phyloP scores from a whole-genome alignment of 352 stramenopile species.

The Pythium dissimile region DNA sequence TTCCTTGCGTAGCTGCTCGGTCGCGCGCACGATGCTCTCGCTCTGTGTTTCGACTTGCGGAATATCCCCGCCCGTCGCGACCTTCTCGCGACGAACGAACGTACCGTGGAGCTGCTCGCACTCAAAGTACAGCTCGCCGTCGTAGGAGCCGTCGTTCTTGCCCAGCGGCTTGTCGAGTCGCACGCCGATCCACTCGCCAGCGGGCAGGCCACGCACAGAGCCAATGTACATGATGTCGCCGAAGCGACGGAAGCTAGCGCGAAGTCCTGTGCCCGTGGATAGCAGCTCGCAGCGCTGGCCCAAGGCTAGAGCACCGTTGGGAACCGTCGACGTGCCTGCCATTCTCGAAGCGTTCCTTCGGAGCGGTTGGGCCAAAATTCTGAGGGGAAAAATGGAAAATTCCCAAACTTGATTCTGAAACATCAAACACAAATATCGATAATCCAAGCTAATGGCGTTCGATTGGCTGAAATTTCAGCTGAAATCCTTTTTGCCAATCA shows the following conservation, averaged over 20 bases:
- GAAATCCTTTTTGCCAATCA: conserved; percentile 9
- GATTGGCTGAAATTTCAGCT: background rate
- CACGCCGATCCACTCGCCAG: conserved; percentile 68
- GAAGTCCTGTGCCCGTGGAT: conserved; percentile 31
- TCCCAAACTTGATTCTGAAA: background rate
- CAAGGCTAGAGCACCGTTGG: conserved; percentile 12
- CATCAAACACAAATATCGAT: no score
- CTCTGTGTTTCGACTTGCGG: conserved; percentile 44
- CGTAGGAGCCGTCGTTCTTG: conserved; percentile 62
- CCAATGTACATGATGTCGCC: conserved; percentile 70
- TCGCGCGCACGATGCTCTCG: conserved; percentile 46
- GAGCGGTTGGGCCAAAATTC: conserved; percentile 1
- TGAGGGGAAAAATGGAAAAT: background rate
- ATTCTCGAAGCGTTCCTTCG: background rate
- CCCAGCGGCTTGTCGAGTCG: conserved; percentile 70
- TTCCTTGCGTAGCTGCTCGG: conserved; percentile 44
- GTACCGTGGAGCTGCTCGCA: conserved; percentile 51
- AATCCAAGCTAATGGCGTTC: background rate
- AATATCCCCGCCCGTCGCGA: conserved; percentile 56
- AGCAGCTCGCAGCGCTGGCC: conserved; percentile 60
- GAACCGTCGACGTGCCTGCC: background rate
- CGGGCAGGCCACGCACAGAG: conserved; percentile 39
- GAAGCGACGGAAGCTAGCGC: conserved; percentile 62
- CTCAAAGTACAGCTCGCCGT: conserved; percentile 63
- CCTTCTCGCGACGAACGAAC: conserved; percentile 59